Base-by-base conservation (phyloP, 75 land plant genomes). In the Cunninghamia lanceolata region DNA sequence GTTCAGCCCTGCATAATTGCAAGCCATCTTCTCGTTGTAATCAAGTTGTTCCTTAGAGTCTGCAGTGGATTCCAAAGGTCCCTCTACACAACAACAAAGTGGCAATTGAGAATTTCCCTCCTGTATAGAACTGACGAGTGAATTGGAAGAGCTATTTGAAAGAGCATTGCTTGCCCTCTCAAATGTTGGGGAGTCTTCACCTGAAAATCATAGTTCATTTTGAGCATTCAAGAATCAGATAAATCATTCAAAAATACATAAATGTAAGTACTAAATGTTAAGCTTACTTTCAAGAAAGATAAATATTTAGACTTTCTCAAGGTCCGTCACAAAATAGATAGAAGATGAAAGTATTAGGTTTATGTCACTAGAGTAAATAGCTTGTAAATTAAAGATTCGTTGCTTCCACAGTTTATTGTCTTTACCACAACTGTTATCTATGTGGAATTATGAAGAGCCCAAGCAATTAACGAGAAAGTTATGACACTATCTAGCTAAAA, bases 51-150 rank as follows among this genome's bases (percentile, higher is more conserved):
- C 82, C 3, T 10, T 21, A 79, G 82, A 79, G 3, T 79, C 82
- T 43, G 82, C 82, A 79, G 47, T 79, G 82, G 47, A 43, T 39
- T 79, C 82, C 46, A 79, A 43, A 79, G 47, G 82, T 19, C 79
- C 79, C 79, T 76, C 42, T 76, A 21, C 1, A 30, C 82, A 79
- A 40, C 10, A 32, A 9, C n/a, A 28, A 43, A 25, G 13, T 42
- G 46, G 9, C 47, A 42, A 79, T 28, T 40, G n/a, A 25, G 47
- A 79, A 43, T 40, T 25, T 47, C 32, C 82, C 46, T 43, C 4
- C 46, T 79, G 82, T 40, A 21, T 45, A 40, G 80, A 77, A 40
- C 43, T 21, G 80, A 38, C 28, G 40, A 40, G 19, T 21, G 46
- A 77, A 45, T 77, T 77, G 36, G 21, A 21, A 77, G 80, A 77